A percentile compares a stretch with the other conserved stretches of the same genome.
Conservation (phyloP, 306 rosid species). For the Cicer chorassanicum region DNA sequence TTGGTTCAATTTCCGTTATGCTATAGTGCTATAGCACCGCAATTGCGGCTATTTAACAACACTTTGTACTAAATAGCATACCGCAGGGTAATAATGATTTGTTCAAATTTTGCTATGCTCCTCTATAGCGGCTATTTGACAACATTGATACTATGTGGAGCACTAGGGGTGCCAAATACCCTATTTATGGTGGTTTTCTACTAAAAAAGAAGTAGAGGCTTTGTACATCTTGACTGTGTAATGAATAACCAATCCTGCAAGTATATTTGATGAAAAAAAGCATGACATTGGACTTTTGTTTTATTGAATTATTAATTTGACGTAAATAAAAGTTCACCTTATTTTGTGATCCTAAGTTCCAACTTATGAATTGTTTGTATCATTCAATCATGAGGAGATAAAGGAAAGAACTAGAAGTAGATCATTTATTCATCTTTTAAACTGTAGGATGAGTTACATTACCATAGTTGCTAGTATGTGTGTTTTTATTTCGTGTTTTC, state of each 20-base stretch:
- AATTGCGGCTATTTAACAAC: too few relatives aligned
- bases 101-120: too few relatives aligned
- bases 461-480: slow-evolving; percentile 8
- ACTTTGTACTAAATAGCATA: too few relatives aligned
- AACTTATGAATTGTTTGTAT: background rate
- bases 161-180: too few relatives aligned
- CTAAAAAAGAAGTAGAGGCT: background rate
- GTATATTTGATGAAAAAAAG: slow-evolving; percentile 8
- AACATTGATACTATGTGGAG: too few relatives aligned
- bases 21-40: too few relatives aligned
- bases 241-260: background rate
- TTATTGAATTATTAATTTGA: background rate
- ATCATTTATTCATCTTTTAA: background rate
- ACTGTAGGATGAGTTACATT: slow-evolving; percentile 23
- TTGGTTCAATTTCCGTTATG: too few relatives aligned
- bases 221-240: background rate
- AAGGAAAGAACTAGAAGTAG: slow-evolving; percentile 7
- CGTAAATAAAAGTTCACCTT: slow-evolving; percentile 14
- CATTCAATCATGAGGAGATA: slow-evolving; percentile 8
- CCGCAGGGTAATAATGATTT: too few relatives aligned
- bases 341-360: slow-evolving; percentile 15
- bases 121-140: too few relatives aligned
- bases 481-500: slow-evolving; percentile 22
- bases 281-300: background rate
- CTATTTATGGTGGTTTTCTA: too few relatives aligned